These are phyloP conservation scores for Crepidotus sp. DNA, from an alignment of 1,284 basidiomycete genomes.

Conservation along the genomic window DNA sequence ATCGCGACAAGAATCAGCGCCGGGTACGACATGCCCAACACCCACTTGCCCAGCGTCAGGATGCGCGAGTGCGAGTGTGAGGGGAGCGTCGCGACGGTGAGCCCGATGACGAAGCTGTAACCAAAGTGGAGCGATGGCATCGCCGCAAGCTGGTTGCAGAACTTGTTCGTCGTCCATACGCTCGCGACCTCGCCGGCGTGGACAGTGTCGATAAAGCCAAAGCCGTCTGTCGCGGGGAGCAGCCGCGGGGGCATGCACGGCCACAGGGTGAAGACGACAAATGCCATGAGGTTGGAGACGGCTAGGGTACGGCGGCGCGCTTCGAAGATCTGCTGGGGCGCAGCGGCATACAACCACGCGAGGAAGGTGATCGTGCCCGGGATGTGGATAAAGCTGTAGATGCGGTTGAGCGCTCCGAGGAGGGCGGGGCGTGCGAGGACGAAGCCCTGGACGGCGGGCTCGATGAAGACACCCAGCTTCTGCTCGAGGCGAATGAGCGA, in stretches of 20 bases:
- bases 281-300: constrained; percentile 18
- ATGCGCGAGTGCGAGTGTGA: constrained; percentile 13
- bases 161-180: constrained; percentile 17
- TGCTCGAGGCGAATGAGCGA: constrained; percentile 17
- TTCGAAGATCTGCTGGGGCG: constrained; percentile 16
- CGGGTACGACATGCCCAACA: constrained; percentile 16
- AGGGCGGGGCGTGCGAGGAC: constrained; percentile 11
- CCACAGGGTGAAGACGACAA: constrained; percentile 17
- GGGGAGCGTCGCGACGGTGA: constrained; percentile 15
- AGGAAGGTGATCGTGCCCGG: constrained; percentile 18
- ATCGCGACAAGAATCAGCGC: constrained; percentile 17
- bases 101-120: constrained; percentile 17
- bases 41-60: constrained; percentile 12
- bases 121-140: constrained; percentile 17
- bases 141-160: constrained; percentile 18
- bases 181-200: constrained; percentile 16
- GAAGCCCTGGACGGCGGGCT: constrained; percentile 16
- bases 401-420: constrained; percentile 19
- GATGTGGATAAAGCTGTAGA: constrained; percentile 18
- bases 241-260: constrained; percentile 18
- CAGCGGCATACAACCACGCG: constrained; percentile 18
- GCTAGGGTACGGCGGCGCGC: constrained; percentile 17
- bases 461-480: constrained; percentile 14
- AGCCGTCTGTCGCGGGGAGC: constrained; percentile 13
- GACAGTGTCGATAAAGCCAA: constrained; percentile 17